Base-by-base conservation (phyloP, 441 rosid species). In the Gossypium lobatum region DNA sequence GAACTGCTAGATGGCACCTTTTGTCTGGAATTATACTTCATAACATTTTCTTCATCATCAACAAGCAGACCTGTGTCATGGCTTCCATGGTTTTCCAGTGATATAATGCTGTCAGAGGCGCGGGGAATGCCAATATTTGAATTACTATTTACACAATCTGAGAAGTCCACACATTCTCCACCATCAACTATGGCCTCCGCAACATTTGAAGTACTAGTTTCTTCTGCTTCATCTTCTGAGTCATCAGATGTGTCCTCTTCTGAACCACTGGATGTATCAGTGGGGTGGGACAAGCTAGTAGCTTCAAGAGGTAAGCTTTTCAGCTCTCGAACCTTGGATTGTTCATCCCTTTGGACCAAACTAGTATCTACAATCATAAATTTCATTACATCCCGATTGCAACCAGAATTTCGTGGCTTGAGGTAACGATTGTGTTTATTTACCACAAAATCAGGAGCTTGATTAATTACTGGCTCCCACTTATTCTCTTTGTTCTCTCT, bases 291-390 rank as follows among this genome's bases (percentile, higher is more conserved):
- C n/a, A 82, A 61, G 69, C 72, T 60, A 39, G 73, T 18, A 31
- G 70, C 70, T 80, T 78, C 90, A 69, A 72, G 72, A 14, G 91
- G 92, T 79, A 93, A 85, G 79, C 84, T 80, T 77, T 85, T 87
- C 25, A 86, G 79, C 73, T 83, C 91, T 77, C 87, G 84, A 79
- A 87, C 76, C 78, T 45, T 82, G 17, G 72, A 67, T 73, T 60
- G 64, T 77, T 70, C 84, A 21, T 60, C 73, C 65, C 82, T 82
- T 67, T 65, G 34, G n/a, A 77, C 75, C 77, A 73, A 77, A 80
- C 95, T 89, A 50, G 93, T 83, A 75, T 91, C 98, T 68, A 91
- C 88, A 61, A 89, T 68, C 5, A 90, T 87, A 81, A 88, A 91
- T 85, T 83, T 84, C 25, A 72, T 54, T 13, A 63, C 39, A 65